These are phyloP conservation scores for Kockovaella imperatae DNA, from an alignment of 768 basidiomycete genomes.

Conservation along the genomic window DNA sequence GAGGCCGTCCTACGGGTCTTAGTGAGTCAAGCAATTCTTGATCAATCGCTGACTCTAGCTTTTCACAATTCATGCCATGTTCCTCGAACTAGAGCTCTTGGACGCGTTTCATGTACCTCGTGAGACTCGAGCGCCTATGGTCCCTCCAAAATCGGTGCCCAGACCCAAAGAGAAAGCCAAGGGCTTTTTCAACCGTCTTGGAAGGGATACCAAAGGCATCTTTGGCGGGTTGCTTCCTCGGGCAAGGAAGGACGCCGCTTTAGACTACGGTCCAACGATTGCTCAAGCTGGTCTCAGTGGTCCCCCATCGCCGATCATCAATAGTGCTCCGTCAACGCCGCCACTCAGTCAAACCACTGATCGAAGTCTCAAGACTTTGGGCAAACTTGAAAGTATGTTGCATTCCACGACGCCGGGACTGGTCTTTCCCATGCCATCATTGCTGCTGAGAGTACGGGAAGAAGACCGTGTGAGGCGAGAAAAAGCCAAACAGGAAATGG, in stretches of 20 bases:
- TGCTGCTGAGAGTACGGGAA: constrained; percentile 20
- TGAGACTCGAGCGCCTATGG: constrained; percentile 15
- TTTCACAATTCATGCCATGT: constrained; percentile 26
- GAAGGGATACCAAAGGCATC: constrained; percentile 19
- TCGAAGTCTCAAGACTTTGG: constrained; percentile 15
- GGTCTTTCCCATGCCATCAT: constrained; percentile 27
- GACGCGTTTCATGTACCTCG: constrained; percentile 29
- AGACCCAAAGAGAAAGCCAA: constrained; percentile 2
- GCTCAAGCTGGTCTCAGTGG: too few species aligned
- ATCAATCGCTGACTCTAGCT: constrained; percentile 12
- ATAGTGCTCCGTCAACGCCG: not conserved
- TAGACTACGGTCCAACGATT: not conserved
- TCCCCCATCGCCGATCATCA: not conserved
- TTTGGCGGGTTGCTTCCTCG: constrained; percentile 16
- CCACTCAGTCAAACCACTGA: constrained; percentile 9
- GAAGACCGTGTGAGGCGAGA: constrained; percentile 19
- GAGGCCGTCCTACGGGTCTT: constrained; percentile 17
- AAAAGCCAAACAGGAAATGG: constrained; percentile 19
- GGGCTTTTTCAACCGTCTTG: constrained; percentile 27
- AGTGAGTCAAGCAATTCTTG: constrained; percentile 14
- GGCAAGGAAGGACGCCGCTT: not conserved
- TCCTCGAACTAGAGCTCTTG: constrained; percentile 27
- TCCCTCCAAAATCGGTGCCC: constrained; percentile 11
- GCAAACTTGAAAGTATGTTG: constrained; percentile 12
- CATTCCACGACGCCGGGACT: constrained; percentile 30